Evolutionary conservation across 2,329 filamentous ascomycete species (phyloP).

Genomic region (Immersiporthe knoxdaviesiana): DNA sequence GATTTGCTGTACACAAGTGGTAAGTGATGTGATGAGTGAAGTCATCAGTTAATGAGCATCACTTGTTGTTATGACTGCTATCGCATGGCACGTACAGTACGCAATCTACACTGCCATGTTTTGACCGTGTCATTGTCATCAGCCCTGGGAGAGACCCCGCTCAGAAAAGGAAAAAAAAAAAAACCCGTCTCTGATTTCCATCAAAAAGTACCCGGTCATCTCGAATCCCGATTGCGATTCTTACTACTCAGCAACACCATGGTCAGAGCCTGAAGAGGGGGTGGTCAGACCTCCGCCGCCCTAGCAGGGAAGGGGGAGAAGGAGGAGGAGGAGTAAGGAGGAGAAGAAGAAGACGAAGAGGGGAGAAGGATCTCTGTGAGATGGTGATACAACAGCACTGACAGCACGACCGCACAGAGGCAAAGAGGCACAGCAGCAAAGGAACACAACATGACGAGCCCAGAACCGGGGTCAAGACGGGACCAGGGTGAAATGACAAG

Average conservation of each 20-base stretch:
- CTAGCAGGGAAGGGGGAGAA: neutral
- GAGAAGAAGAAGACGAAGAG: neutral
- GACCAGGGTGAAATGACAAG: neutral
- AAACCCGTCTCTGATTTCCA: no score
- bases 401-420: neutral
- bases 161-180: no score
- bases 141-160: neutral
- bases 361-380: neutral
- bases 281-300: slow-evolving; percentile 4
- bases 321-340: no score
- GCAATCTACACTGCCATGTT: neutral
- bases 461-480: neutral
- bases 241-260: neutral
- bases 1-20: neutral
- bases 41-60: neutral
- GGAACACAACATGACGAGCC: neutral
- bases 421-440: neutral
- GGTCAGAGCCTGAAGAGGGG: neutral
- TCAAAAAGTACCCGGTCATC: neutral
- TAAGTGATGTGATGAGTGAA: neutral
- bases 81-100: neutral
- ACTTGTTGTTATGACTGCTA: neutral
- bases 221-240: neutral
- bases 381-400: neutral
- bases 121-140: neutral